These are phyloP conservation scores for Fusarium sp. DNA, from an alignment of 2,329 filamentous ascomycete genomes.

Conservation along the genomic window DNA sequence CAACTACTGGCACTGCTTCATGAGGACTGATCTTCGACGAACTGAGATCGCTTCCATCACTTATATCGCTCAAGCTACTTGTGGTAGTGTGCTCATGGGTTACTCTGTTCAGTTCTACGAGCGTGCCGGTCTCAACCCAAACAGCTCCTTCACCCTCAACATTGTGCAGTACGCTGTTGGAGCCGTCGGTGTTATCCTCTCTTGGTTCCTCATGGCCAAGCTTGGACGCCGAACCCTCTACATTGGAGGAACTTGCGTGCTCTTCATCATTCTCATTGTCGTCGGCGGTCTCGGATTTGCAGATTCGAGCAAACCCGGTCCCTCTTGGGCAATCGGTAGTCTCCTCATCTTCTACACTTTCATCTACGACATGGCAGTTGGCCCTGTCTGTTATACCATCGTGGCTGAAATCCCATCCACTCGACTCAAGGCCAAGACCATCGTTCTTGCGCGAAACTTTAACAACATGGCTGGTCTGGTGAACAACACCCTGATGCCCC, in stretches of 20 bases:
- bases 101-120: conserved; percentile 67
- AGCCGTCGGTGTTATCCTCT: conserved; percentile 58
- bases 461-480: conserved; percentile 64
- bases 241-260: conserved; percentile 61
- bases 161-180: conserved; percentile 59
- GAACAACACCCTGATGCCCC: conserved; percentile 59
- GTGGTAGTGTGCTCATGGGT: conserved; percentile 61
- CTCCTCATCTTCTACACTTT: conserved; percentile 59
- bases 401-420: conserved; percentile 68
- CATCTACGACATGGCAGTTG: conserved; percentile 54
- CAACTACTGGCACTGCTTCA: conserved; percentile 62
- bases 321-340: conserved; percentile 61
- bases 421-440: conserved; percentile 59
- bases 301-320: conserved; percentile 52
- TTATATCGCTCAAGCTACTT: conserved; percentile 55
- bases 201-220: conserved; percentile 57
- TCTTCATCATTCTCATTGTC: conserved; percentile 55
- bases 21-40: conserved; percentile 57
- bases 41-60: conserved; percentile 61
- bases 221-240: conserved; percentile 61
- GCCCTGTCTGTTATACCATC: conserved; percentile 82
- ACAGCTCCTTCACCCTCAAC: conserved; percentile 52
- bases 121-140: conserved; percentile 54
- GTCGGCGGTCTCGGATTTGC: conserved; percentile 66
- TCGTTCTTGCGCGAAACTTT: conserved; percentile 58